phyloP scores from a whole-genome alignment of 176 grass and related monocot genomes.

The Elymus sibiricus region DNA sequence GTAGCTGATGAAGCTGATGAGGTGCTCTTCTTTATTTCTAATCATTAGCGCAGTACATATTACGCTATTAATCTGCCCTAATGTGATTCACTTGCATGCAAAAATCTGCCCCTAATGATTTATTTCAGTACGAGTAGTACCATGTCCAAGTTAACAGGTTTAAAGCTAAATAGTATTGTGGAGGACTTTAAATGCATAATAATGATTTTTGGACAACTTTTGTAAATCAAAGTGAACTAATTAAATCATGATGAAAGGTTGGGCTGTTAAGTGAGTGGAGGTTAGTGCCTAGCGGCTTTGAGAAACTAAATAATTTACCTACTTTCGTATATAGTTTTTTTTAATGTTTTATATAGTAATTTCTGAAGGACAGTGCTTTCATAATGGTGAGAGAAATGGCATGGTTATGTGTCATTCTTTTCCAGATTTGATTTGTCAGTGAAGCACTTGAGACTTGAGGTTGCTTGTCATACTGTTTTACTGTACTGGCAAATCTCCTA shows the following conservation, averaged over 20 bases:
- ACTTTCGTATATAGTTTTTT: not conserved
- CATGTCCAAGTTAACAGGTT: not conserved
- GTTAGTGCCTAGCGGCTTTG: not conserved
- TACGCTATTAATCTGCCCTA: not conserved
- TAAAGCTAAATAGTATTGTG: not conserved
- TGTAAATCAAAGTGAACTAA: slow-evolving; percentile 3
- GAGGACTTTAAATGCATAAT: not conserved
- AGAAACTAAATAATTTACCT: not conserved
- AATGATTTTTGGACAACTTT: not conserved
- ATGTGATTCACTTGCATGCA: slow-evolving; percentile 5
- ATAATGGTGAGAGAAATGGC: not conserved
- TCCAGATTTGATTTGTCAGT: slow-evolving; percentile 6
- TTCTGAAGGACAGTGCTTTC: slow-evolving; percentile 9
- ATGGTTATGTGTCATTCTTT: not conserved
- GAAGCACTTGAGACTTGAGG: not conserved
- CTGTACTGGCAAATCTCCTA: not conserved
- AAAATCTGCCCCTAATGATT: not conserved
- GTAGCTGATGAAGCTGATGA: slow-evolving; percentile 82
- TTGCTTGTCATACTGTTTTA: not conserved
- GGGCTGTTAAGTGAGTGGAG: not conserved
- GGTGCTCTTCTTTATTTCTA: slow-evolving; percentile 35
- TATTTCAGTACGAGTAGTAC: not conserved
- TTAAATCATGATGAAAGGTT: not conserved
- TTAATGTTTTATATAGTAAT: not conserved
- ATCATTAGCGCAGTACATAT: not conserved